Evolutionary conservation across 495 filamentous ascomycete species (phyloP), one percentile per base, ranked within the genome.

Genomic region (Chaetomium tenue): DNA sequence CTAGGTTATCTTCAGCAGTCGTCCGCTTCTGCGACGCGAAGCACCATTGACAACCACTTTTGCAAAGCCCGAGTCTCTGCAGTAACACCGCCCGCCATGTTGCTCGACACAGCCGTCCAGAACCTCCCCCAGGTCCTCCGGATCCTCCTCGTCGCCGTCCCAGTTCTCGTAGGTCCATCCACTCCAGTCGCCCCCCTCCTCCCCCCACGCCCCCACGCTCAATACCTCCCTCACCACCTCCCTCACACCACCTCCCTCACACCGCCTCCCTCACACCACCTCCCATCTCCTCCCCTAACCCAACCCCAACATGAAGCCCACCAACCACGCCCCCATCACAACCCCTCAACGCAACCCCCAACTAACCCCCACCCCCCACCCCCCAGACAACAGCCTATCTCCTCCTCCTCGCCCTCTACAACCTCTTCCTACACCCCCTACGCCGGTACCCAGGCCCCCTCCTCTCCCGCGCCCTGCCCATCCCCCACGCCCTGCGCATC

Each of bases 361-460:
- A 48, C 47, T 61, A 20, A 53, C 50, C 7, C 18, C 23, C 16
- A 5, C 23, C 5, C 5, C 50, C 7, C 18, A 18, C 16, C 11
- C 23, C 5, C 5, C 28, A 66, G 58, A 0, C 63, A 9, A 33
- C 39, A 33, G 1, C 63, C 22, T 68, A 67, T 47, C 28, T 61
- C 18, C 37, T 42, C 54, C 37, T 66, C 42, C 58, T 50, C 6
- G 55, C 55, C 30, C 12, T 83, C 46, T 84, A 84, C 61, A 79
- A 79, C 63, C 60, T 85, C 56, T 79, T 70, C 68, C 70, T 84
- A 20, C 82, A 85, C 67, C 83, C 84, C 2, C 76, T 87, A 13
- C 47, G 67, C n/a, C 65, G 66, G 20, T 82, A 75, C 63, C 84
- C 84, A 5, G 84, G 84, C 3, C 84, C 84, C 2, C 71, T 75